phyloP scores from a whole-genome alignment of 495 filamentous ascomycete species.

The Hypoxylon rickii region DNA sequence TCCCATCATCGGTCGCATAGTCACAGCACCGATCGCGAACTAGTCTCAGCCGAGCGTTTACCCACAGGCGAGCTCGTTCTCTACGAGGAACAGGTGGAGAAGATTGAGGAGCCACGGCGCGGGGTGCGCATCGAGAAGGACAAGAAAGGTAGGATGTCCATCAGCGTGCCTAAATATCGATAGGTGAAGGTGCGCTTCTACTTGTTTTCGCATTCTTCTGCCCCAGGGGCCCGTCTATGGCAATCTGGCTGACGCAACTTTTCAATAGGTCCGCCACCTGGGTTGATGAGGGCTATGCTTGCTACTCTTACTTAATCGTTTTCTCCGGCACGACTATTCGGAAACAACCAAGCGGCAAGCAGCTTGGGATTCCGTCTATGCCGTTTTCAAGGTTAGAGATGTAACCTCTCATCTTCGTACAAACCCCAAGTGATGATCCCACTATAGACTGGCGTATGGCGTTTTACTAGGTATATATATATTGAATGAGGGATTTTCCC shows the following conservation, averaged over 20 bases:
- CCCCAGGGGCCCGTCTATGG: no score
- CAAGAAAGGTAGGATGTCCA: constrained; percentile 82
- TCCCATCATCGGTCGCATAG: constrained; percentile 32
- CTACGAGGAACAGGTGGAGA: constrained; percentile 58
- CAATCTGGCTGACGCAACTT: constrained; percentile 27
- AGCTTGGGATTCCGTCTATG: no score
- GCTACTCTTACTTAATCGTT: constrained; percentile 68
- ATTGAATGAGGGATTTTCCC: no score
- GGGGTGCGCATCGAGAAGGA: constrained; percentile 77
- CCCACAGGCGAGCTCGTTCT: constrained; percentile 57
- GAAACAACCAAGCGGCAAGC: no score
- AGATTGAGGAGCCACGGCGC: constrained; percentile 54
- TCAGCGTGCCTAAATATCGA: constrained; percentile 62
- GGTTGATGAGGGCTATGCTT: constrained; percentile 73
- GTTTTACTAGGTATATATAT: no score
- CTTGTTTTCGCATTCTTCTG: constrained; percentile 20
- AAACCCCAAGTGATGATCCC: no score
- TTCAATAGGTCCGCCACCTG: constrained; percentile 57
- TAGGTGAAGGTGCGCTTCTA: constrained; percentile 48
- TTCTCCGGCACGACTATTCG: no score
- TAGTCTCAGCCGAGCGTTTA: constrained; percentile 53
- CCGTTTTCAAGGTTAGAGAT: no score
- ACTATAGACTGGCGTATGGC: no score
- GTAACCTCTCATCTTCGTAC: no score
- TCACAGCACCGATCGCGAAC: constrained; percentile 45